Evolutionary conservation across 805 yeast species (phyloP).

Genomic region (Barnettozyma pratensis): DNA sequence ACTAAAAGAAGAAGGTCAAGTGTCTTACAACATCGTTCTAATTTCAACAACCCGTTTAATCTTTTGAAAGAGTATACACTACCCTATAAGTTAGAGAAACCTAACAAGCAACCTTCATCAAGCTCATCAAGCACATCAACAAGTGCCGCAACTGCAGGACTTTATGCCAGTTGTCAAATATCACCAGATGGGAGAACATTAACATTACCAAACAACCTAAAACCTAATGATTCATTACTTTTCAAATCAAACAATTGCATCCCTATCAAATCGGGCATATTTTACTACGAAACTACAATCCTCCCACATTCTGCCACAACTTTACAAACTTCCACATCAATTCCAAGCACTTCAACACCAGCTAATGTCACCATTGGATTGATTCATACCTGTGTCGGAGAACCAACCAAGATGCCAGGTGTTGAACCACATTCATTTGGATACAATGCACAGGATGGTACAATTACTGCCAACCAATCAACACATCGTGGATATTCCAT

Average conservation of each 20-base stretch:
- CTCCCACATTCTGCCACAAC: neutral
- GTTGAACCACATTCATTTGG: constrained; percentile 45
- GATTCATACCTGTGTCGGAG: constrained; percentile 28
- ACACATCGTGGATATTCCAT: constrained; percentile 37
- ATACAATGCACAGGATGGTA: constrained; percentile 49
- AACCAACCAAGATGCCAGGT: constrained; percentile 39
- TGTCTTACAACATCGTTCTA: neutral
- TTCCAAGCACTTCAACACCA: constrained; percentile 21
- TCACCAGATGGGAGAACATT: neutral
- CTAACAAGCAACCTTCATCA: neutral
- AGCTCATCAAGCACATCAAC: neutral
- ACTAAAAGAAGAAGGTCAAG: neutral
- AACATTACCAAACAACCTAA: constrained; percentile 6
- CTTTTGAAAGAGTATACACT: constrained; percentile 1
- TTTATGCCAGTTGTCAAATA: neutral
- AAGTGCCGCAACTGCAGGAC: neutral
- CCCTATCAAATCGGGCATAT: constrained; percentile 38
- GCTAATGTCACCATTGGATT: constrained; percentile 41
- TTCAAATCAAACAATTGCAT: constrained; percentile 33
- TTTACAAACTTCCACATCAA: constrained; percentile 25
- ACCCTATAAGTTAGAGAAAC: constrained; percentile 2
- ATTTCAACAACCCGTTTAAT: neutral
- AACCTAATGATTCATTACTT: constrained; percentile 15
- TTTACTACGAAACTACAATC: constrained; percentile 46
- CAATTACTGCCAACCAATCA: constrained; percentile 33